Evolutionary conservation across 1,284 basidiomycete genomes (phyloP), one percentile per base, ranked within the genome.

Genomic region (Cryptococcus sp.): DNA sequence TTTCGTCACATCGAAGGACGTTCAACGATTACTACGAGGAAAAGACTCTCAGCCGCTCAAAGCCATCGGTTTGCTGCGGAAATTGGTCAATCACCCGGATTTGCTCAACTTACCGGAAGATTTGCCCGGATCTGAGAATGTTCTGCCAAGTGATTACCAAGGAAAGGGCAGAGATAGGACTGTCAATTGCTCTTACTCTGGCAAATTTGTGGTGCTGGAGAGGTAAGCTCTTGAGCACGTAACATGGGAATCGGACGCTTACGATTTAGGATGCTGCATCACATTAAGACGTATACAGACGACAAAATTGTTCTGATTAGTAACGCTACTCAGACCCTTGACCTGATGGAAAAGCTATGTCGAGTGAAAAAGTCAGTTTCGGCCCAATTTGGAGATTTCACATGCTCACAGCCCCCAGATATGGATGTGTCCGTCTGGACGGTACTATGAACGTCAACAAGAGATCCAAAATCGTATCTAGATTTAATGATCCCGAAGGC

Each of bases 251-350:
- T 10, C n/a, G 43, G 32, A 8, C 33, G 31, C 37, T 37, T 7
- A 31, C 55, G 58, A 1, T 13, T 13, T 51, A 93, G 91, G 64
- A 95, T 97, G 77, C 79, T 97, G 47, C 86, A 90, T 66, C 86
- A 87, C 52, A 86, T 95, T 61, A 63, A 65, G 56, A 86, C 84
- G 10, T 83, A 88, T 61, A 93, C 89, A 15, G 88, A 83, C 59
- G 95, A 99, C 81, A 99, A 99, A 81, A 98, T 98, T 59, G 95
- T 99, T 5, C 80, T 99, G 44, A 98, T 99, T 74, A 94, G 90
- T 71, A 99, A 99, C 76, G 98, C 96, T 66, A 99, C 96, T 1
- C 91, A 96, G 74, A 98, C 96, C 0, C 82, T 99, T 7, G 95
- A 98, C 73, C 76, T 98, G 11, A 93, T 97, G 67, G 92, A 94